Evolutionary conservation across 2,329 filamentous ascomycete genomes (phyloP), one percentile per base, ranked within the genome.

Genomic region (Kalaharituber pfeilii): DNA sequence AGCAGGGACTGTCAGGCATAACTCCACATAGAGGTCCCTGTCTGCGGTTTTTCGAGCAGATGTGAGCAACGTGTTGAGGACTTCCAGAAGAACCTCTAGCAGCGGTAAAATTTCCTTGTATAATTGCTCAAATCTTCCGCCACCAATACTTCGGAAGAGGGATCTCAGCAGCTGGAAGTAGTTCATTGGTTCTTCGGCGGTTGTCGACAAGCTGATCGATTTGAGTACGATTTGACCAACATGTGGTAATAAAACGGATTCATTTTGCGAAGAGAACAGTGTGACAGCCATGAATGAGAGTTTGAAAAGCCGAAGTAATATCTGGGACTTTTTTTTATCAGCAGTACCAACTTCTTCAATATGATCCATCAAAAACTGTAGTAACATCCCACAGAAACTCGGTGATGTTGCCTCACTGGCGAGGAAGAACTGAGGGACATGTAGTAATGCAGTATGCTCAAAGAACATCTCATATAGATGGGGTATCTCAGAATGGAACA

Each of bases 281-380:
- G 91, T 98, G 36, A 99, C 91, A 0, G 93, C 93, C 91, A 99
- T 98, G 68, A 98, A 98, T 0, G 89, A 94, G 51, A 99, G 71
- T 69, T 99, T 99, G 72, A 96, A 99, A 51, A 99, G 79, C 53
- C 93, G 79, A 51, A 99, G 72, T 29, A 99, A 71, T 49, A 98
- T 94, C 5, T 87, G 89, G 0, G 91, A 89, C 68, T 89, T 94
- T 66, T 86, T 87, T 52, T 91, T 81, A 68, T 98, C 87, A 6
- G 84, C 81, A 0, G 86, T 91, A 22, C 91, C 91, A 44, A 99
- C 87, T 66, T 98, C 85, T 59, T 93, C 84, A 55, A 99, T 93
- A 52, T 86, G 84, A 63, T 89, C 84, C 91, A 98, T 98, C 57
- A 98, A 73, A 66, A 98, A 98, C 61, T 94, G 86, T 49, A 99